Base-by-base conservation (phyloP, 2,329 filamentous ascomycete genomes). In the Pseudocercospora macadamiae region DNA sequence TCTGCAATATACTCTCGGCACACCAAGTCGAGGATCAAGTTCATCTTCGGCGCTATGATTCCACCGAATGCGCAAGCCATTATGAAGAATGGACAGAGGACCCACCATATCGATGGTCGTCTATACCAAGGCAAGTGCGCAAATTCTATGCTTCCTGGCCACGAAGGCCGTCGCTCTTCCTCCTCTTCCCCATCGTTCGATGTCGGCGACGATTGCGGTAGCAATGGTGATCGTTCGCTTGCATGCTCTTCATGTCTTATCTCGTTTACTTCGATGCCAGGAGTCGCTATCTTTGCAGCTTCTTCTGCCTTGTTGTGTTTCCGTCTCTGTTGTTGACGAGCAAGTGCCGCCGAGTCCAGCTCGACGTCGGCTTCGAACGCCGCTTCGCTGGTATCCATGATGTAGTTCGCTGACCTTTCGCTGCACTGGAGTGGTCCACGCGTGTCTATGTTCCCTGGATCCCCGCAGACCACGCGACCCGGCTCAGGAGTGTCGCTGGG, bases 41-140 rank as follows among this genome's bases (percentile, higher is more conserved):
- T 96, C 62, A 96, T 81, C 73, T 89, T 95, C 8, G 93, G 93
- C 7, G 97, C 90, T 6, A 95, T 80, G 5, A 90, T 84, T 57
- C 91, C 91, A 28, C 93, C 95, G 74, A 95, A 93, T 0, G 93
- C 92, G 54, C 96, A 79, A 0, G 91, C 91, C 71, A 91, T 93
- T 44, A 96, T 75, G 56, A 89, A 81, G 74, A 93, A 95, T 0
- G 92, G 90, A 0, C 84, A 85, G 6, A 97, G 74, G 3, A 97
- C 81, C 90, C 92, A 97, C 74, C 82, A 90, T 53, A 96, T 85
- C 47, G 85, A 88, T 12, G 88, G 88, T 64, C 72, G 78, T 62
- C 77, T 82, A 79, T 85, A 86, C 85, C 85, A 87, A 3, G 86
- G 82, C 53, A 88, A 65, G 6, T 79, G 79, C 28, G 79, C 78